phyloP scores from a whole-genome alignment of 495 filamentous ascomycete genomes.

The Xylaria venustula region DNA sequence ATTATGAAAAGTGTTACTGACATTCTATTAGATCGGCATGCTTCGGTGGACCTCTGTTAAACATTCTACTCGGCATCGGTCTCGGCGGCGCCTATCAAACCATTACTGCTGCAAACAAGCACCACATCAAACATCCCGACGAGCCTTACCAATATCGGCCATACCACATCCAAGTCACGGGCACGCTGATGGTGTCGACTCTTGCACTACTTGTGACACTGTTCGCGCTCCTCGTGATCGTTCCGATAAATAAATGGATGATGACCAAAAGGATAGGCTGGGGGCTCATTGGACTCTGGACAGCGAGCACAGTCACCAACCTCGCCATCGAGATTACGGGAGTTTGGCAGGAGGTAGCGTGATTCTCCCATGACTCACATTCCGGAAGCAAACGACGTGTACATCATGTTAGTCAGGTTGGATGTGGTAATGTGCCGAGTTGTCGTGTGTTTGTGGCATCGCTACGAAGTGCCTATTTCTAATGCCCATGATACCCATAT shows the following conservation, averaged over 20 bases:
- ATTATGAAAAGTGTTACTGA: conserved; percentile 17
- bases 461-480: neutral
- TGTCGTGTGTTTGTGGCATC: conserved; percentile 2
- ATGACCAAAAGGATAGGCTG: conserved; percentile 85
- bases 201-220: conserved; percentile 79
- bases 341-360: conserved; percentile 40
- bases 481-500: neutral
- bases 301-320: conserved; percentile 78
- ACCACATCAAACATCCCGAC: conserved; percentile 58
- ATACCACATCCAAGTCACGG: conserved; percentile 80
- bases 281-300: conserved; percentile 81
- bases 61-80: conserved; percentile 93
- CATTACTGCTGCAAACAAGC: conserved; percentile 54
- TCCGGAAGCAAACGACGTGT: neutral
- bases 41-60: conserved; percentile 96
- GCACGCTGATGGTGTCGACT: conserved; percentile 78
- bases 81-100: conserved; percentile 85
- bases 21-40: conserved; percentile 63
- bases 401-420: neutral
- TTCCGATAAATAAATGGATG: conserved; percentile 85
- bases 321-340: conserved; percentile 77
- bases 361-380: neutral
- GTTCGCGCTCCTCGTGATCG: conserved; percentile 70
- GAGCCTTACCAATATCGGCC: conserved; percentile 51
- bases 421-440: neutral